These are phyloP conservation scores for Dillenia turbinata DNA, from an alignment of 164 flowering plant genomes.

Conservation along the genomic window DNA sequence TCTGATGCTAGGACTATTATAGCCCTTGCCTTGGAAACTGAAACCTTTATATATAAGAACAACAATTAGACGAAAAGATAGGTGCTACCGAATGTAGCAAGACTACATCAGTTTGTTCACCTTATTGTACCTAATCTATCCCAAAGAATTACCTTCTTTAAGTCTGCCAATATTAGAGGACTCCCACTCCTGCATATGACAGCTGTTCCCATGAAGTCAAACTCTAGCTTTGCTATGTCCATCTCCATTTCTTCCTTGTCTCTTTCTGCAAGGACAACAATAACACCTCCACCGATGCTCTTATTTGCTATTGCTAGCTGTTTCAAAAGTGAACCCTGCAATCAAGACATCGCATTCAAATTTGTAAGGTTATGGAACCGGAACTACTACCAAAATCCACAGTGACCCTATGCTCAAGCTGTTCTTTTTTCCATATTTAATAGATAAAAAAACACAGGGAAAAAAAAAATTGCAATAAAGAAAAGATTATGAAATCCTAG, in stretches of 20 bases:
- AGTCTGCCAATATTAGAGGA: constrained; percentile 89
- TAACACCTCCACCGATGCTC: constrained; percentile 87
- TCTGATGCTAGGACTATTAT: constrained; percentile 88
- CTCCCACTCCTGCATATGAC: constrained; percentile 97
- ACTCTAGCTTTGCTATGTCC: constrained; percentile 88
- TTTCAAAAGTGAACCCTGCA: constrained; percentile 92
- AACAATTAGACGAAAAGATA: constrained; percentile 3
- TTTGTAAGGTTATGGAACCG: too few species aligned
- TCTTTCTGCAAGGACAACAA: constrained; percentile 94
- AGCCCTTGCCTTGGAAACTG: constrained; percentile 92
- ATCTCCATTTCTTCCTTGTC: constrained; percentile 97
- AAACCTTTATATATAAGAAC: constrained; percentile 44
- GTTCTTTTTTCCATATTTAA: too few species aligned
- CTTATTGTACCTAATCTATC: too few species aligned
- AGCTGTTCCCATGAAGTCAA: constrained; percentile 89
- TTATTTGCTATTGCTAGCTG: constrained; percentile 93
- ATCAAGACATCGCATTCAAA: neutral
- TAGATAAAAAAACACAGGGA: too few species aligned
- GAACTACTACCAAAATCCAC: too few species aligned
- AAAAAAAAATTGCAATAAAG: too few species aligned
- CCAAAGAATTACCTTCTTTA: constrained; percentile 58
- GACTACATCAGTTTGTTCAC: too few species aligned
- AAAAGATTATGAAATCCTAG: too few species aligned
- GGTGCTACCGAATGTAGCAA: neutral
- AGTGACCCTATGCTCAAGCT: too few species aligned